Base-by-base conservation (phyloP, 805 yeast species). In the Yarrowia keelungensis region DNA sequence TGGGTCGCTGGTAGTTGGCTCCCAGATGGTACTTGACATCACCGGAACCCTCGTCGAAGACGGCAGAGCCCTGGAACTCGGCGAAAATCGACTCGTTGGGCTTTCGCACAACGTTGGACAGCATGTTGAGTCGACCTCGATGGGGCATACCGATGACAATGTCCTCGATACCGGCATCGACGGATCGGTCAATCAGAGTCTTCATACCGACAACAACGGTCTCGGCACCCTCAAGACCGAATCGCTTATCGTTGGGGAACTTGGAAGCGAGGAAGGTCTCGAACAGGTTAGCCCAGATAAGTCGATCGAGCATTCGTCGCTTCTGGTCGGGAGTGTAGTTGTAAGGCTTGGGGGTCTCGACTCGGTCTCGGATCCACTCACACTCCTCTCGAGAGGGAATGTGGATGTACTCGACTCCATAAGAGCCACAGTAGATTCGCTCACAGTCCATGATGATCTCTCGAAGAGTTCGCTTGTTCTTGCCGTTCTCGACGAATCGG, bases 121-220 rank as follows among this genome's bases (percentile, higher is more conserved):
- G 86, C 89, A 95, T 93, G 81, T 95, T 95, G 76, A 95, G 85
- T 84, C 99, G 89, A 82, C 99, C 99, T 86, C 99, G 91, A 82
- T 95, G 99, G 67, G 99, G 98, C 98, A 95, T 95, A 83, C 99
- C 99, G 75, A 95, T 89, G 76, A 94, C 96, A 71, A 95, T 88
- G 79, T 94, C 98, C 81, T 93, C 97, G 67, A 94, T 89, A 75
- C 99, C 99, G 71, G 83, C 82, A 51, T 76, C 80, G 64, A 93
- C 98, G 54, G 97, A 86, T 73, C 92, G 88, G 81, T 95, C 99
- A 78, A 95, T 92, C 78, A 95, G 80, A 62, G 97, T 90, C 84
- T 95, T 95, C 85, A 95, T 89, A 83, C 98, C 99, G 56, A 98
- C 98, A 64, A 95, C 91, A 75, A 91, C 90, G 61, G 97, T 84